Evolutionary conservation across 2,329 filamentous ascomycete species (phyloP), one percentile per base, ranked within the genome.

Genomic region (Cyphellophora europaea): DNA sequence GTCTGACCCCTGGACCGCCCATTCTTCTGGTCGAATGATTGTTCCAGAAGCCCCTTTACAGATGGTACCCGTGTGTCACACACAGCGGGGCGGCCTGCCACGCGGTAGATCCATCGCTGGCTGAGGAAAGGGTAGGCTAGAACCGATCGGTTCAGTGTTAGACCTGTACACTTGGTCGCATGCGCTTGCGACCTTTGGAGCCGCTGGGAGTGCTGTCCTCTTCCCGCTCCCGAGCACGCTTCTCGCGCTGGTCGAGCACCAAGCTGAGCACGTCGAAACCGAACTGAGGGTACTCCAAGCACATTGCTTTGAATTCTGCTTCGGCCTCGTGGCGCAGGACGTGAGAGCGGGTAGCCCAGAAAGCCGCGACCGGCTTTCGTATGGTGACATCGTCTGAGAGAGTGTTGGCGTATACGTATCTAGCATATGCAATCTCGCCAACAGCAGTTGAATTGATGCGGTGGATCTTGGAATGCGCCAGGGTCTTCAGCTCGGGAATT

Each of bases 381-480:
- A 93, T 85, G 3, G 74, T 74, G 10, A 61, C 65, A 58, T 93
- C 85, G 41, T 82, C 75, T 32, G 69, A 60, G 36, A 63, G 59
- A 8, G 83, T 91, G 61, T 85, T 76, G 41, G 75, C 76, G 66
- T 94, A 94, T 19, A 93, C 82, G 63, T 87, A 95, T 56, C 86
- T 77, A 6, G 88, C 88, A 59, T 94, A 95, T 16, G 79, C 77
- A 53, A 95, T 88, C 67, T 95, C 88, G 57, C 86, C 88, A 62
- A 80, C 81, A 21, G 86, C 85, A 0, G 83, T 93, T 29, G 81
- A 85, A 53, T 87, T 81, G 51, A 93, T 82, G 56, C 84, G 84
- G 66, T 94, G 86, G 51, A 95, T 94, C 68, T 95, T 95, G 55
- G 75, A 78, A 55, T 83, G 83, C 2, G 87, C 81, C 17, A 94